Evolutionary conservation across 345 rosid species (phyloP), one percentile per base, ranked within the genome.

Genomic region (Cochlearia excelsa): DNA sequence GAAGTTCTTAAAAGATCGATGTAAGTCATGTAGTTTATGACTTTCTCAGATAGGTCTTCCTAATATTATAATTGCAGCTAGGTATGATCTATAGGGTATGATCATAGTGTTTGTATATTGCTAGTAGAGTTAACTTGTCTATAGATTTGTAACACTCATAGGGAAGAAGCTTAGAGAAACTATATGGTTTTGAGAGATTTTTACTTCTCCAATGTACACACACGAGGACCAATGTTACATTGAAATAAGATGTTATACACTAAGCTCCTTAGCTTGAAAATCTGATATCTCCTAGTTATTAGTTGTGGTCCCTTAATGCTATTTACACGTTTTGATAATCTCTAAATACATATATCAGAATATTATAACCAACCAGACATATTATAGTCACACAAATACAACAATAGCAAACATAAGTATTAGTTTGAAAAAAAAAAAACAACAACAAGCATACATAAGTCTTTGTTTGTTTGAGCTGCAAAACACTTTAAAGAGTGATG

Each of bases 221-320:
- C 74, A 43, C 69, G 54, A 44, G 60, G 56, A 58, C 66, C 70
- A 64, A 59, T 38, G 75, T 37, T 64, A 52, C 70, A 63, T 71
- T 58, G 70, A 51, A 31, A 57, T 57, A 64, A 64, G 60, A 65
- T 45, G 55, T 51, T 64, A 63, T 51, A 26, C 60, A 47, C 65
- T 46, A 63, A 63, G 39, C 42, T 70, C 60, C 64, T 46, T 3
- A 2, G 61, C 65, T 71, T 58, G 66, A 16, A 46, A 57, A 64
- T 11, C 51, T 30, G 75, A 39, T 16, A 65, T n/a, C 75, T 64
- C 61, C n/a, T 54, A 27, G 67, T 51, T 57, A 58, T 45, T 62
- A 48, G 52, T 26, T 51, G 65, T 63, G 74, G 69, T 70, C 74
- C 69, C 31, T 45, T 3, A 51, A 1, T 51, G 39, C 62, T 50